These are phyloP conservation scores for Saccharomyces hybrid DNA, from an alignment of 1,139 yeast species.

Conservation along the genomic window DNA sequence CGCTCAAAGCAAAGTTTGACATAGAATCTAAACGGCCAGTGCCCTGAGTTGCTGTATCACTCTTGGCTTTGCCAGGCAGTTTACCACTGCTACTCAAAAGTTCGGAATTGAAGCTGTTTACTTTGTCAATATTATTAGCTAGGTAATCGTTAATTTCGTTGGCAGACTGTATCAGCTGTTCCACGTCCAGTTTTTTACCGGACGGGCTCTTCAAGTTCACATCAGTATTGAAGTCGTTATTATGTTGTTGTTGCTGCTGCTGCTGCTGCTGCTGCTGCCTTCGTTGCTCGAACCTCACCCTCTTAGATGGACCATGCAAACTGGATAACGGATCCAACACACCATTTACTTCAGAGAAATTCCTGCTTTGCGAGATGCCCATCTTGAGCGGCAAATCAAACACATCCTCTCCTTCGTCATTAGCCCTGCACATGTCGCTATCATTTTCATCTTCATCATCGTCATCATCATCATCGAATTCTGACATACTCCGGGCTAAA, in stretches of 20 bases:
- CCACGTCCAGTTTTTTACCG: slow-evolving; percentile 20
- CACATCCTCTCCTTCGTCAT: slow-evolving; percentile 10
- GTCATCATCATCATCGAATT: slow-evolving; percentile 13
- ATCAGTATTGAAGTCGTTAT: slow-evolving; percentile 1
- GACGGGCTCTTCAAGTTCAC: slow-evolving; percentile 8
- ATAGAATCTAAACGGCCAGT: slow-evolving; percentile 25
- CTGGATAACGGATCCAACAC: slow-evolving; percentile 7
- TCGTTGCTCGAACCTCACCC: slow-evolving; percentile 15
- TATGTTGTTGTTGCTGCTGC: slow-evolving; percentile 2
- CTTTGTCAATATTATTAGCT: slow-evolving; percentile 23
- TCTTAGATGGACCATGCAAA: slow-evolving; percentile 8
- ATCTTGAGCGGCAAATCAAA: slow-evolving; percentile 26
- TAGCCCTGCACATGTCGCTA: slow-evolving; percentile 5
- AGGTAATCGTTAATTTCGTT: slow-evolving; percentile 24
- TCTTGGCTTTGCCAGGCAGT: slow-evolving; percentile 10
- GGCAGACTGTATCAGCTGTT: slow-evolving; percentile 28
- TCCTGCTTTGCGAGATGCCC: slow-evolving; percentile 12
- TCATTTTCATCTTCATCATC: slow-evolving; percentile 8
- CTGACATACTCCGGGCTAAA: slow-evolving; percentile 9
- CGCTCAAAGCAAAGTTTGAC: slow-evolving; percentile 30
- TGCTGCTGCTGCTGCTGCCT: background rate
- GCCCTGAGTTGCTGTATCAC: slow-evolving; percentile 20
- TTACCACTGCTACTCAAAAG: slow-evolving; percentile 9
- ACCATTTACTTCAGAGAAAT: slow-evolving; percentile 23
- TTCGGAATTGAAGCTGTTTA: slow-evolving; percentile 20